Evolutionary conservation across 140 eudicot species (phyloP), one percentile per base, ranked within the genome.

Genomic region (Erigeron philadelphicus): DNA sequence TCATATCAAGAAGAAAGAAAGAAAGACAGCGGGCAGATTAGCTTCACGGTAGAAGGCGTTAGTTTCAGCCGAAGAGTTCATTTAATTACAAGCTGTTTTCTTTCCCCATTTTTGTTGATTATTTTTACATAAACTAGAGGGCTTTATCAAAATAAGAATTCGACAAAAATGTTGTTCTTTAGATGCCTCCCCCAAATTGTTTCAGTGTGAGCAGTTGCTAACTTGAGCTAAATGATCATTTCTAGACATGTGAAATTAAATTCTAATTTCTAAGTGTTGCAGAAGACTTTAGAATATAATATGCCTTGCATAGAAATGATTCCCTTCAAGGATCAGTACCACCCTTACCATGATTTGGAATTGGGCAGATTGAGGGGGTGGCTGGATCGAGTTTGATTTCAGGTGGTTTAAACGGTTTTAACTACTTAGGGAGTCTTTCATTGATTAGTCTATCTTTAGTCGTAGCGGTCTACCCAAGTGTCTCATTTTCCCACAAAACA

Each of bases 81-180:
- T 49, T 59, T 61, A 12, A 53, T 47, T 41, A 61, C 21, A 23
- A 53, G 31, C n/a, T 50, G 59, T 70, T 35, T 25, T 70, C 8
- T 52, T 21, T 53, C 59, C 5, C 62, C 74, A 49, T 48, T 9
- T 42, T 9, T 21, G 8, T 49, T n/a, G 61, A 45, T 81, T 57
- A 74, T 45, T 81, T 46, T 54, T 50, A 49, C 70, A 79, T 74
- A 82, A 64, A 67, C 46, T 76, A 63, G 79, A 74, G 63, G 43
- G 55, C 71, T 59, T 66, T 7, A 53, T 19, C 8, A 55, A 74
- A 68, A 61, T 76, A 70, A 67, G 63, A 58, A 9, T 64, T 49
- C 55, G 61, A 59, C 25, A 17, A 15, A 42, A 61, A 11, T 18
- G 53, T 60, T 38, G 21, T 50, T 50, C 38, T 53, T 25, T 38